Evolutionary conservation across 495 filamentous ascomycete genomes (phyloP).

Genomic region (Hypoxylon intermedium): DNA sequence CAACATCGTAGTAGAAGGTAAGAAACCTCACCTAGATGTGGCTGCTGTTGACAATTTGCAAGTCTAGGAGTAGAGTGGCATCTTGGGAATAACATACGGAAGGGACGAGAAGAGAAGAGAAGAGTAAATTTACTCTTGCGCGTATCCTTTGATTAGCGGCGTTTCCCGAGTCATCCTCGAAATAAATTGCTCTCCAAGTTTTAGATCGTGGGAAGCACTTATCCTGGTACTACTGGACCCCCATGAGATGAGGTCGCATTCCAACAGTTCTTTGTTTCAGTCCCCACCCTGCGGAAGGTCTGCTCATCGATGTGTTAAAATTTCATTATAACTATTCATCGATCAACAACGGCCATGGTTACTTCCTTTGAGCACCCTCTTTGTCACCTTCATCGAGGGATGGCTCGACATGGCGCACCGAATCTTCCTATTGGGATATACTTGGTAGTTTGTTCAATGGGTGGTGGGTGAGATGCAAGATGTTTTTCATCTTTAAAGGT

Average conservation of each 20-base stretch:
- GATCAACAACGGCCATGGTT: slow-evolving; percentile 39
- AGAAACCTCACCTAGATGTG: too few relatives aligned
- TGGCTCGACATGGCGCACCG: slow-evolving; percentile 21
- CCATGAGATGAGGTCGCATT: slow-evolving; percentile 40
- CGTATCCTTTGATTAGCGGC: slow-evolving; percentile 2
- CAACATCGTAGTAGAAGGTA: too few relatives aligned
- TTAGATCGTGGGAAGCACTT: slow-evolving; percentile 18
- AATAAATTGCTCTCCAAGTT: slow-evolving; percentile 10
- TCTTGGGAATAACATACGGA: too few relatives aligned
- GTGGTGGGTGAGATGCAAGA: slow-evolving; percentile 18
- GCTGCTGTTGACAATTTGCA: too few relatives aligned
- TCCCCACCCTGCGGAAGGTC: slow-evolving; percentile 9
- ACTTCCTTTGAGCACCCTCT: slow-evolving; percentile 40
- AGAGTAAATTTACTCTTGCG: background rate
- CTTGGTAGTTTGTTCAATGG: slow-evolving; percentile 6
- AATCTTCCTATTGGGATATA: slow-evolving; percentile 13
- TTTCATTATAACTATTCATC: slow-evolving; percentile 40
- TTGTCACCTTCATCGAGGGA: slow-evolving; percentile 27
- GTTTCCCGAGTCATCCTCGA: slow-evolving; percentile 14
- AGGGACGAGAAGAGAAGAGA: background rate
- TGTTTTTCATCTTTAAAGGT: slow-evolving; percentile 40
- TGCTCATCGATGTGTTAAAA: slow-evolving; percentile 10
- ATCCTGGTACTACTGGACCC: slow-evolving; percentile 14
- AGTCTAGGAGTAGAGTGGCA: too few relatives aligned
- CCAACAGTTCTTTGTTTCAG: slow-evolving; percentile 42